Percentiles rank a stretch among this genome's conserved stretches.
Evolutionary conservation across 495 filamentous ascomycete species (phyloP).

Genomic region (Aspergillus mulundensis): DNA sequence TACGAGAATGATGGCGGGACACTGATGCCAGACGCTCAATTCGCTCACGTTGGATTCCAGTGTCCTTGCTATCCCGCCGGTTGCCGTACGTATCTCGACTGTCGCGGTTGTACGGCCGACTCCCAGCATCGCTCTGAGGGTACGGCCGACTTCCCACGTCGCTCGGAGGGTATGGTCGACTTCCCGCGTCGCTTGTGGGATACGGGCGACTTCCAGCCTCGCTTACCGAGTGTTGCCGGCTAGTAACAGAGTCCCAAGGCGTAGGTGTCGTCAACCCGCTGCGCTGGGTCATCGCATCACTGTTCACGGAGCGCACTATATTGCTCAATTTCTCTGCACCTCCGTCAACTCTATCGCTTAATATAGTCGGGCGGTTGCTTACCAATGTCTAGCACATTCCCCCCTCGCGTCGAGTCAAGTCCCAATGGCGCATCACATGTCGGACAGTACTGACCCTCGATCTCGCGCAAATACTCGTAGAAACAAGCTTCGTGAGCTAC

Average conservation of each 20-base stretch:
- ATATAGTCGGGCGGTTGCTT: constrained; percentile 25
- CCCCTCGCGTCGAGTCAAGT: constrained; percentile 90
- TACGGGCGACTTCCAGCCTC: constrained; percentile 38
- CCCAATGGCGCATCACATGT: constrained; percentile 91
- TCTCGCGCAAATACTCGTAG: constrained; percentile 96
- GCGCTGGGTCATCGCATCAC: constrained; percentile 50
- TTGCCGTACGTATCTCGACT: constrained; percentile 39
- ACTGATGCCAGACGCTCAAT: constrained; percentile 57
- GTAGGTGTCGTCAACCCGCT: constrained; percentile 53
- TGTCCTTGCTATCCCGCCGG: constrained; percentile 56
- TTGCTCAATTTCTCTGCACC: constrained; percentile 84
- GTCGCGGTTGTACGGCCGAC: constrained; percentile 24
- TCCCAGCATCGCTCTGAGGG: constrained; percentile 47
- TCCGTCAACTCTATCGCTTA: constrained; percentile 6
- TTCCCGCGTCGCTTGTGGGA: constrained; percentile 47
- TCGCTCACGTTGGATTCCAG: constrained; percentile 46
- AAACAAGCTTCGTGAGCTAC: constrained; percentile 98
- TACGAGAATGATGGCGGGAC: constrained; percentile 56
- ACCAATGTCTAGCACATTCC: constrained; percentile 94
- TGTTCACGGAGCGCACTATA: constrained; percentile 83
- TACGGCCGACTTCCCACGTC: constrained; percentile 38
- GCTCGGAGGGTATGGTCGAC: constrained; percentile 34
- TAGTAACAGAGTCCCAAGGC: constrained; percentile 55
- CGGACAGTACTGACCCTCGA: constrained; percentile 92
- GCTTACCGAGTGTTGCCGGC: constrained; percentile 44